A percentile compares a stretch with the other conserved stretches of the same genome.
Conservation (phyloP, 176 grass and related monocot species). For the Hsuehochloa calcarea region DNA sequence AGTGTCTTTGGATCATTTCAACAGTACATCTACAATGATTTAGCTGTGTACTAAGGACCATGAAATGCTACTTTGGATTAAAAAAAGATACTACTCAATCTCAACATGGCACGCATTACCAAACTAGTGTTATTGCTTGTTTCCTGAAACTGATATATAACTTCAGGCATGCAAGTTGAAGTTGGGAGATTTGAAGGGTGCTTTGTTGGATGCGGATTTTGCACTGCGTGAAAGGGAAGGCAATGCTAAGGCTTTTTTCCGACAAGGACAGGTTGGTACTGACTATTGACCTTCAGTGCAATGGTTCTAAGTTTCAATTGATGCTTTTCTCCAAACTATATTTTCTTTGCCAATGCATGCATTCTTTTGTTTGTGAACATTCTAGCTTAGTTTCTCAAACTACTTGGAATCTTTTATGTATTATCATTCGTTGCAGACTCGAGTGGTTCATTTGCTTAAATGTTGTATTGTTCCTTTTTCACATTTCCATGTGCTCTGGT, state of each 20-base stretch:
- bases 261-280: slow-evolving; percentile 82
- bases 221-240: slow-evolving; percentile 90
- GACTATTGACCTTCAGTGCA: slow-evolving; percentile 1
- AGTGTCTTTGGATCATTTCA: background rate
- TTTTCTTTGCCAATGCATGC: background rate
- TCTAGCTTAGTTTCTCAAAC: background rate
- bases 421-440: background rate
- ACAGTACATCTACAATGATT: background rate
- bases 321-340: background rate
- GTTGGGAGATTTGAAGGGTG: slow-evolving; percentile 81
- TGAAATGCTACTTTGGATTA: background rate
- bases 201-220: slow-evolving; percentile 97
- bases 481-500: background rate
- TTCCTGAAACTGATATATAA: slow-evolving; percentile 27
- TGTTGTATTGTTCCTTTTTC: background rate
- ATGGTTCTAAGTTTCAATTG: background rate
- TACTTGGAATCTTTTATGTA: background rate
- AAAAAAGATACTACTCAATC: background rate
- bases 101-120: background rate
- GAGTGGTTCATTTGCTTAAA: slow-evolving; percentile 8
- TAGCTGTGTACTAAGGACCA: background rate
- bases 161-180: slow-evolving; percentile 93
- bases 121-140: background rate
- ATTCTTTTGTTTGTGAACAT: slow-evolving; percentile 11
- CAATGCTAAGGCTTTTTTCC: slow-evolving; percentile 98